A percentile compares a stretch with the other conserved stretches of the same genome.
Evolutionary conservation across 176 grass and related monocot species (phyloP).

Genomic region (Oropetium thomaeum): DNA sequence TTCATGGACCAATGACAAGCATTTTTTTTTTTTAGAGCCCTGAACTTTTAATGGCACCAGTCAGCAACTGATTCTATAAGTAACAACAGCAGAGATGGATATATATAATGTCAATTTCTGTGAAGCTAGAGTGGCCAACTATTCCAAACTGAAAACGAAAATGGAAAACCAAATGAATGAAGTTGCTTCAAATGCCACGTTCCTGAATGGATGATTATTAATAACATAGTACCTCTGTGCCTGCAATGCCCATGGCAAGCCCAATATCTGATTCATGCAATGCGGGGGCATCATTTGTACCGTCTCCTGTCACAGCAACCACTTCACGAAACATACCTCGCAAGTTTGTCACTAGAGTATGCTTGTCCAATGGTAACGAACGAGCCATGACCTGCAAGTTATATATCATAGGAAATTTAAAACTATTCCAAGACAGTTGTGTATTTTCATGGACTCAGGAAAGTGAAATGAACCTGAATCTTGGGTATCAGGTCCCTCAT

Average conservation of each 20-base stretch:
- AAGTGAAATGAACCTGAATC: constrained; percentile 59
- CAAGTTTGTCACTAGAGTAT: constrained; percentile 87
- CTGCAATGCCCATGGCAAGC: constrained; percentile 97
- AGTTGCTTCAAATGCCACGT: constrained; percentile 21
- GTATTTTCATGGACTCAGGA: neutral
- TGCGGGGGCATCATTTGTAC: constrained; percentile 96
- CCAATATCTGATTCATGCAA: constrained; percentile 96
- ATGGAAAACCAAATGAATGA: neutral
- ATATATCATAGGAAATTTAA: constrained; percentile 15
- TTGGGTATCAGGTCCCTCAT: constrained; percentile 78
- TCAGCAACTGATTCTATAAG: neutral
- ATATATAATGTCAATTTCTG: neutral
- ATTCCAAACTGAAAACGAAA: neutral
- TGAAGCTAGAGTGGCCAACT: neutral
- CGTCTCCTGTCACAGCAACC: constrained; percentile 94
- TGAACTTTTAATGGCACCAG: neutral
- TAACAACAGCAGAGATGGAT: neutral
- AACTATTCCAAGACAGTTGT: neutral
- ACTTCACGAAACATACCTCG: constrained; percentile 76
- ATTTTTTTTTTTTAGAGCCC: neutral
- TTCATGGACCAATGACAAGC: neutral
- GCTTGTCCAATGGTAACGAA: constrained; percentile 91
- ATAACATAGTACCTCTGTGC: constrained; percentile 71
- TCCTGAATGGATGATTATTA: constrained; percentile 2
- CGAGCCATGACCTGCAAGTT: constrained; percentile 85